phyloP scores from a whole-genome alignment of 2,329 filamentous ascomycete genomes.

The Peltaster fructicola region DNA sequence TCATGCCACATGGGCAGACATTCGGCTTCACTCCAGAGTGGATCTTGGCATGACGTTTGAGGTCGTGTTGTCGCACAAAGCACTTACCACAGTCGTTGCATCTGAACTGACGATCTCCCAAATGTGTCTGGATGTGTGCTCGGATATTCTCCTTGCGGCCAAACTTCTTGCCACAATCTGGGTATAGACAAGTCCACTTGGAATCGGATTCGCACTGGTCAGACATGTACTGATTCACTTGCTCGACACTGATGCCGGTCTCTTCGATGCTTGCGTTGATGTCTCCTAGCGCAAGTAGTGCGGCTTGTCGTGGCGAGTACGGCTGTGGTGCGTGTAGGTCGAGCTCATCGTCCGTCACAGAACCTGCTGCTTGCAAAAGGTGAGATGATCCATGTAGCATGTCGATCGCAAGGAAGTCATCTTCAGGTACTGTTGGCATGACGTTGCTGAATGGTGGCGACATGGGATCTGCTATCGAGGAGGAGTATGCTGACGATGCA shows the following conservation, averaged over 20 bases:
- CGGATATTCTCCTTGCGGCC: conserved; percentile 99
- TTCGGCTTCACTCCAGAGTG: conserved; percentile 94
- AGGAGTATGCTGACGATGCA: conserved; percentile 32
- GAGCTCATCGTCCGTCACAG: too few species aligned
- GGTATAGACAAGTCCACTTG: conserved; percentile 32
- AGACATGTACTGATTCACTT: conserved; percentile 36
- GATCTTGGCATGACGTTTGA: conserved; percentile 94
- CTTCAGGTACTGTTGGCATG: conserved; percentile 22
- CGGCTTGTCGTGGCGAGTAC: conserved; percentile 20
- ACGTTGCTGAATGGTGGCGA: conserved; percentile 24
- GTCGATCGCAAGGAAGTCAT: conserved; percentile 11
- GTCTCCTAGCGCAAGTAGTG: conserved; percentile 31
- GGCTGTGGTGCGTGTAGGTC: conserved; percentile 5
- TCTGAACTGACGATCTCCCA: conserved; percentile 87
- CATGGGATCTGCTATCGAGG: conserved; percentile 28
- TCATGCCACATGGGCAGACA: conserved; percentile 83
- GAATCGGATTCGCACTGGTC: conserved; percentile 25
- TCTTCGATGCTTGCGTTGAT: conserved; percentile 48
- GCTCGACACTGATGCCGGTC: conserved; percentile 74
- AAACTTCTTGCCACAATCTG: conserved; percentile 74
- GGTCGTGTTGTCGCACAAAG: conserved; percentile 91
- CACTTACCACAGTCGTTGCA: conserved; percentile 89
- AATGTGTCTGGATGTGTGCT: conserved; percentile 92
- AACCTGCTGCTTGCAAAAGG: conserved; percentile 14
- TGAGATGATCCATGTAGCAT: conserved; percentile 6